Conservation (phyloP, 208 protist genomes). For the Kentomonas sorsogonicus region DNA sequence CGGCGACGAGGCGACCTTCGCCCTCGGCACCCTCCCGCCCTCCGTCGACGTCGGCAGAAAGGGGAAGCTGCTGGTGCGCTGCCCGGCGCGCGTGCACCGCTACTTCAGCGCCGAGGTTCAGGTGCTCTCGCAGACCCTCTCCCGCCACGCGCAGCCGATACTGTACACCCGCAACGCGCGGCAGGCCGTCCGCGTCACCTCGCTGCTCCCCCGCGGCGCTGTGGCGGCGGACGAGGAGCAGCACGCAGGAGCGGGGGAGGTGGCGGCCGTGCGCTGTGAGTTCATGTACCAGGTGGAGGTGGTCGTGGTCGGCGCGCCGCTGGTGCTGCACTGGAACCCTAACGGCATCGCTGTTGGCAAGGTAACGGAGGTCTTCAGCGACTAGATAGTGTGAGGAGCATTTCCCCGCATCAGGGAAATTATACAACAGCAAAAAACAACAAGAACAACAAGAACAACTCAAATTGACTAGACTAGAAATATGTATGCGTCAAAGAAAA, state of each 20-base stretch:
- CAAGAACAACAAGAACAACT: no score
- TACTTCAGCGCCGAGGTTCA: slow-evolving; percentile 33
- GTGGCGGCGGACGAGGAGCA: neutral
- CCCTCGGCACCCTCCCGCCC: slow-evolving; percentile 74
- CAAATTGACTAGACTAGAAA: no score
- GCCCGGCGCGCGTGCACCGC: slow-evolving; percentile 18
- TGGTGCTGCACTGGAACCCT: slow-evolving; percentile 74
- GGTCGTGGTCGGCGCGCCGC: slow-evolving; percentile 33
- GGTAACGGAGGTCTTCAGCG: no score
- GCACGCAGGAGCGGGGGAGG: slow-evolving; percentile 5
- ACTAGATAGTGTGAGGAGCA: no score
- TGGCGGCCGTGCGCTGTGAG: slow-evolving; percentile 20
- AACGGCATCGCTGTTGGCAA: slow-evolving; percentile 64
- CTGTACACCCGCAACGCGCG: slow-evolving; percentile 73
- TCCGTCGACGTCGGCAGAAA: slow-evolving; percentile 53
- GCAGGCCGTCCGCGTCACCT: slow-evolving; percentile 27
- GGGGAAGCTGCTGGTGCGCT: slow-evolving; percentile 52
- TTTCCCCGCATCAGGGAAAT: no score
- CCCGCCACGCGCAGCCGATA: slow-evolving; percentile 58
- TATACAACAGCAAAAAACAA: no score
- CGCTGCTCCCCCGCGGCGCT: neutral
- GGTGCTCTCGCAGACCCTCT: slow-evolving; percentile 56
- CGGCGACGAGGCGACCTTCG: slow-evolving; percentile 89
- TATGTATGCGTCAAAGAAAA: no score
- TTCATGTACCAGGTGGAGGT: slow-evolving; percentile 82